Evolutionary conservation across 805 yeast species (phyloP).

Genomic region (Candida succiphila): DNA sequence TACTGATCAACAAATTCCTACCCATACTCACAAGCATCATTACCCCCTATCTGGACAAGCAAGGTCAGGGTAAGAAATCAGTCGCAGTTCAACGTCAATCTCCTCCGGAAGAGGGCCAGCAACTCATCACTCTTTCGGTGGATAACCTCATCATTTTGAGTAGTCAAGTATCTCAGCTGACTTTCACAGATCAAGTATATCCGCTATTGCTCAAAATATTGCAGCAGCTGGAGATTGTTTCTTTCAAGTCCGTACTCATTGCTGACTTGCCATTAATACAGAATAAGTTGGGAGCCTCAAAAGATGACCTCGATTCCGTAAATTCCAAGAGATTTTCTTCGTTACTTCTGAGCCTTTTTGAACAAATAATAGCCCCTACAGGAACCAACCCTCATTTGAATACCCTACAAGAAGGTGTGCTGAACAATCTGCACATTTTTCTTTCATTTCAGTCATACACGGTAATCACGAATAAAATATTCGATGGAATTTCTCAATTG

Average conservation of each 20-base stretch:
- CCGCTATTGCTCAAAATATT: not conserved
- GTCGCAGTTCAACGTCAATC: constrained; percentile 11
- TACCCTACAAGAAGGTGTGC: constrained; percentile 24
- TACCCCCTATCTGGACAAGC: constrained; percentile 24
- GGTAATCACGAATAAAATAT: constrained; percentile 61
- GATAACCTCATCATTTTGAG: constrained; percentile 57
- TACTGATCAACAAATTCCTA: constrained; percentile 59
- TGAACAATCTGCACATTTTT: constrained; percentile 16
- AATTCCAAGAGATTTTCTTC: constrained; percentile 16
- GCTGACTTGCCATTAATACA: constrained; percentile 17
- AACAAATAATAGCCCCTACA: constrained; percentile 15
- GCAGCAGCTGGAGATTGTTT: constrained; percentile 14
- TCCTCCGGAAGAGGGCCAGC: constrained; percentile 19
- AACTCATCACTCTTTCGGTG: constrained; percentile 35
- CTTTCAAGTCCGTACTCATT: constrained; percentile 21
- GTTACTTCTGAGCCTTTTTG: constrained; percentile 22
- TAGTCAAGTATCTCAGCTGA: constrained; percentile 54
- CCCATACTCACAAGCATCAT: constrained; percentile 54
- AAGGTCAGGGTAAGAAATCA: constrained; percentile 9
- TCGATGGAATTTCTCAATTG: constrained; percentile 60
- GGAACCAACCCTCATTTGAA: constrained; percentile 8
- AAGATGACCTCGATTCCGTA: constrained; percentile 11
- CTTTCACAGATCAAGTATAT: constrained; percentile 65
- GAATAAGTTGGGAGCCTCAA: constrained; percentile 18
- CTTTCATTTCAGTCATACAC: constrained; percentile 30